A percentile compares a stretch with the other conserved stretches of the same genome.
Evolutionary conservation across 192 early-diverging fungal species (phyloP).

Genomic region (Umbelopsis vinacea): DNA sequence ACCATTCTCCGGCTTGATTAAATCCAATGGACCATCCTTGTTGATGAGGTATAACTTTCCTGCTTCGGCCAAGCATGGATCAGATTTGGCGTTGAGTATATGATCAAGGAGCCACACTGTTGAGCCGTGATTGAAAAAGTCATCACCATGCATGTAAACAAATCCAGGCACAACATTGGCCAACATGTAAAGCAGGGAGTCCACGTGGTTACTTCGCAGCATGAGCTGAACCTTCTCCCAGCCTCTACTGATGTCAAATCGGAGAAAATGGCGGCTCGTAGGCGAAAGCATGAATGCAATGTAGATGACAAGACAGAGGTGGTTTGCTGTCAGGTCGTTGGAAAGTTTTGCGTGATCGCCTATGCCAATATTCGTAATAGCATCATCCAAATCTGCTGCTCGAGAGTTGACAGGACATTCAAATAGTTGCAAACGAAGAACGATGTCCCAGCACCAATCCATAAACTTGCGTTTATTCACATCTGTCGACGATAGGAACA

Average conservation of each 20-base stretch:
- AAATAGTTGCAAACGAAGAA: slow-evolving; percentile 36
- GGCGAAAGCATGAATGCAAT: slow-evolving; percentile 45
- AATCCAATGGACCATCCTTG: neutral
- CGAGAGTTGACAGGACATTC: slow-evolving; percentile 29
- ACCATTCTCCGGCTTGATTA: slow-evolving; percentile 7
- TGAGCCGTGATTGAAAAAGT: slow-evolving; percentile 41
- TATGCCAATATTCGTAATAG: slow-evolving; percentile 36
- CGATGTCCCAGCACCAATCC: slow-evolving; percentile 50
- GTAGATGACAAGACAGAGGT: slow-evolving; percentile 43
- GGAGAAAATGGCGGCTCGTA: slow-evolving; percentile 49
- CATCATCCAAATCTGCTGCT: slow-evolving; percentile 27
- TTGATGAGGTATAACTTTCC: neutral
- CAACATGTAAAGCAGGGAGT: slow-evolving; percentile 34
- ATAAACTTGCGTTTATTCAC: slow-evolving; percentile 37
- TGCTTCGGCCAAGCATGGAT: slow-evolving; percentile 39
- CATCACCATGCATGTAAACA: slow-evolving; percentile 47
- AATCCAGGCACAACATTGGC: slow-evolving; percentile 41
- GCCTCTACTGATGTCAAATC: slow-evolving; percentile 41
- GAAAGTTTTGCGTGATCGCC: slow-evolving; percentile 25
- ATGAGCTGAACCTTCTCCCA: slow-evolving; percentile 47
- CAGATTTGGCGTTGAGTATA: slow-evolving; percentile 40
- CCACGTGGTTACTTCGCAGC: slow-evolving; percentile 34
- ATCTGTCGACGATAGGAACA: slow-evolving; percentile 2
- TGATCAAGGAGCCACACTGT: slow-evolving; percentile 39
- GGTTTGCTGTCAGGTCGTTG: slow-evolving; percentile 32